These are phyloP conservation scores for Zalaria obscura DNA, from an alignment of 2,329 filamentous ascomycete genomes.

Conservation along the genomic window DNA sequence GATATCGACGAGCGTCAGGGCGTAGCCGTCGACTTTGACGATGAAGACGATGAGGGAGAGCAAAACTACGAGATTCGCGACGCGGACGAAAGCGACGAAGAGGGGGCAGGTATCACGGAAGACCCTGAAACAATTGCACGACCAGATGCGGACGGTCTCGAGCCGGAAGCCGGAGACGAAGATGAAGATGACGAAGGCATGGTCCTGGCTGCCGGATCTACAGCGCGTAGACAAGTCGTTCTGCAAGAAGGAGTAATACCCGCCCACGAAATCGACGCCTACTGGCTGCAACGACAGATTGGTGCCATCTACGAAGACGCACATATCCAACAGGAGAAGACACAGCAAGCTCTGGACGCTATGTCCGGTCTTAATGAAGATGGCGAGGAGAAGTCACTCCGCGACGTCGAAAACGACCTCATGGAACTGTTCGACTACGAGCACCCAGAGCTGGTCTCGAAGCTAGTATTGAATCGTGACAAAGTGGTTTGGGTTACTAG, in stretches of 20 bases:
- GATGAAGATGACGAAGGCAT: constrained; percentile 70
- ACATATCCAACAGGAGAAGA: constrained; percentile 87
- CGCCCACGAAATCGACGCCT: constrained; percentile 87
- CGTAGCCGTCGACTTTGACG: constrained; percentile 94
- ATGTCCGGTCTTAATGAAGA: constrained; percentile 59
- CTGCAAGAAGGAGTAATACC: constrained; percentile 45
- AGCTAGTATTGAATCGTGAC: constrained; percentile 80
- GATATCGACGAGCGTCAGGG: constrained; percentile 91
- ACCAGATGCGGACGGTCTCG: constrained; percentile 30
- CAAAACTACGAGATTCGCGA: constrained; percentile 79
- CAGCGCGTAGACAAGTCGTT: constrained; percentile 24
- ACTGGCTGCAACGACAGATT: constrained; percentile 91
- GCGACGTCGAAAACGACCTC: constrained; percentile 93
- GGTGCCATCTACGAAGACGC: constrained; percentile 79
- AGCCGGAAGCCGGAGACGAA: constrained; percentile 22
- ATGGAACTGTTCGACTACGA: constrained; percentile 99
- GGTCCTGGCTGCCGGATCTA: constrained; percentile 48
- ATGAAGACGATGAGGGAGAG: constrained; percentile 68
- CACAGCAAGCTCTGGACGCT: constrained; percentile 67
- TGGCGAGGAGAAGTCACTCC: constrained; percentile 69
- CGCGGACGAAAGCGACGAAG: constrained; percentile 63
- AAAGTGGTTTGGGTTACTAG: constrained; percentile 92
- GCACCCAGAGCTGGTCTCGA: constrained; percentile 81
- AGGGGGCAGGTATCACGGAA: constrained; percentile 22
- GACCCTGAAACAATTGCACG: constrained; percentile 7